phyloP scores from a whole-genome alignment of 139 green algal genomes.

The Closterium sp. region DNA sequence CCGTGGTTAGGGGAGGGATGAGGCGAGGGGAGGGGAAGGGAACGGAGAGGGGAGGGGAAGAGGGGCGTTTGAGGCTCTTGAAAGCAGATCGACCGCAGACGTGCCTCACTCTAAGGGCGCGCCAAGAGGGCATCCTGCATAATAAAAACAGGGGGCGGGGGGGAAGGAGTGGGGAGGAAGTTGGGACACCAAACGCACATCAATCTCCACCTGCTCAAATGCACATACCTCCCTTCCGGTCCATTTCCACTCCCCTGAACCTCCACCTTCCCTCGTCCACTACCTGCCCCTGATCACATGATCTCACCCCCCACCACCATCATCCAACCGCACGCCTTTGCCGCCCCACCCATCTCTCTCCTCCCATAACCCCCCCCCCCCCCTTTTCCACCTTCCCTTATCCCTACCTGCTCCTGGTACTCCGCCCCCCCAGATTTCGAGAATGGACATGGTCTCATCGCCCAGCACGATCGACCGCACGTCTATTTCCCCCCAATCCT shows the following conservation, averaged over 20 bases:
- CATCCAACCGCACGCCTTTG: no score
- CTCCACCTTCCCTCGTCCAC: no score
- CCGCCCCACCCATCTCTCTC: neutral
- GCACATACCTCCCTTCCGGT: no score
- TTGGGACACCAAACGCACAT: no score
- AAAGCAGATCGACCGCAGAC: no score
- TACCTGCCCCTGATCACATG: no score
- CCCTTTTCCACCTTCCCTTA: neutral
- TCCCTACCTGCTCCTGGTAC: constrained; percentile 94
- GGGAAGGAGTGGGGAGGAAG: neutral
- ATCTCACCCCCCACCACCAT: no score
- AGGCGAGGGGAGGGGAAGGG: constrained; percentile 63
- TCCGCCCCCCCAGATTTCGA: constrained; percentile 99
- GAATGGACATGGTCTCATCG: constrained; percentile 91
- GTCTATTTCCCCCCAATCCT: constrained; percentile 86
- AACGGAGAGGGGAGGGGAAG: constrained; percentile 63
- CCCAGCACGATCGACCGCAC: constrained; percentile 80
- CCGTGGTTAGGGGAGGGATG: neutral
- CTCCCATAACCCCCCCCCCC: neutral
- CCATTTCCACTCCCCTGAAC: no score
- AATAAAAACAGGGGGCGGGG: no score
- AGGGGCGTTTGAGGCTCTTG: no score
- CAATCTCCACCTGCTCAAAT: no score
- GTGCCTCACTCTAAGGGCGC: no score
- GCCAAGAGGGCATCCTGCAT: neutral